phyloP scores from a whole-genome alignment of 805 yeast genomes.

The Ogataea polymorpha region DNA sequence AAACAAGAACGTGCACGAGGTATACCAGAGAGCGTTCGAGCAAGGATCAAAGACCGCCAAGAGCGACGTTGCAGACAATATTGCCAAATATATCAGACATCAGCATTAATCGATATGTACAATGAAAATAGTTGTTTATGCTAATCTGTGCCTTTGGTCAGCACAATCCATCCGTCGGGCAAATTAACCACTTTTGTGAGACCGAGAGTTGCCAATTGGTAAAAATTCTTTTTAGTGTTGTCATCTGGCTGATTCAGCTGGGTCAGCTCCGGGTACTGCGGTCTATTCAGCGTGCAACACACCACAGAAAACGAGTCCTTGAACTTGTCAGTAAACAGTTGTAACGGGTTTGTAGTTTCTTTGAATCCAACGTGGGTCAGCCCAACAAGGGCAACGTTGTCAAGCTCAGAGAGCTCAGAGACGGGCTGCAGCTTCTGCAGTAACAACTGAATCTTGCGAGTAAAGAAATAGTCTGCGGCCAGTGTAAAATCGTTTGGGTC shows the following conservation, averaged over 20 bases:
- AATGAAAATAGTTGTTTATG: not conserved
- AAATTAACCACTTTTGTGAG: slow-evolving; percentile 22
- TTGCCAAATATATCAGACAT: slow-evolving; percentile 56
- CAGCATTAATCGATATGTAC: slow-evolving; percentile 16
- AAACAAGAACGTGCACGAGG: slow-evolving; percentile 55
- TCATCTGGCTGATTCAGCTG: slow-evolving; percentile 8
- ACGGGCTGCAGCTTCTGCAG: slow-evolving; percentile 2
- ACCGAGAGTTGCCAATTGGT: slow-evolving; percentile 25
- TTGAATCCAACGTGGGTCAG: slow-evolving; percentile 18
- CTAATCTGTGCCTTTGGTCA: slow-evolving; percentile 12
- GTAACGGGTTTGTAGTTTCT: slow-evolving; percentile 8
- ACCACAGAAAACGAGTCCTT: slow-evolving; percentile 12
- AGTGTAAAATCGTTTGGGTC: slow-evolving; percentile 24
- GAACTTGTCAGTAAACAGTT: slow-evolving; percentile 5
- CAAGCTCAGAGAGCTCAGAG: slow-evolving; percentile 1
- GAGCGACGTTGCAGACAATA: slow-evolving; percentile 66
- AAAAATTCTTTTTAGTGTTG: slow-evolving; percentile 19
- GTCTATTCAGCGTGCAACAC: slow-evolving; percentile 23
- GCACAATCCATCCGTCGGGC: slow-evolving; percentile 20
- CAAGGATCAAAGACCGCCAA: slow-evolving; percentile 57
- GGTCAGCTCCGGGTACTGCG: slow-evolving; percentile 23
- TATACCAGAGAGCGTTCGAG: slow-evolving; percentile 74
- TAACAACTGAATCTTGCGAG: slow-evolving; percentile 7
- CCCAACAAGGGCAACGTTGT: slow-evolving; percentile 11
- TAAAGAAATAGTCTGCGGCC: slow-evolving; percentile 21